Conservation (phyloP, 1,139 yeast species). For the Entelexis paramagnoliae region DNA sequence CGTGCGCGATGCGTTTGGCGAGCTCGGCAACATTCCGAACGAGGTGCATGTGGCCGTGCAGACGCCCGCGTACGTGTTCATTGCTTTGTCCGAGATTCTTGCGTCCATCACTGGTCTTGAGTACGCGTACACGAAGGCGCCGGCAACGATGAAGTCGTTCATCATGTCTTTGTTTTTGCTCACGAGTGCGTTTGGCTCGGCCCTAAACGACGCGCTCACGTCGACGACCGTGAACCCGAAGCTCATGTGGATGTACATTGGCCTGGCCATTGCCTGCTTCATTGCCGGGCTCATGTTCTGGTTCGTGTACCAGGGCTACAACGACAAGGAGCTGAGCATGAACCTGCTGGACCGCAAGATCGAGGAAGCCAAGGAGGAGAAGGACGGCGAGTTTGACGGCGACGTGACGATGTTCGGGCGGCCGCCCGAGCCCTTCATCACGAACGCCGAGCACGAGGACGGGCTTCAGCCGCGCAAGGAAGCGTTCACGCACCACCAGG, state of each 20-base stretch:
- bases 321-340: slow-evolving; percentile 29
- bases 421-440: slow-evolving; percentile 5
- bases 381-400: neutral
- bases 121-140: slow-evolving; percentile 63
- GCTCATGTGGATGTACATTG: slow-evolving; percentile 56
- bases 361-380: slow-evolving; percentile 11
- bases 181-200: slow-evolving; percentile 58
- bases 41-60: slow-evolving; percentile 52
- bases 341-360: slow-evolving; percentile 11
- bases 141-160: slow-evolving; percentile 53
- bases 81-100: slow-evolving; percentile 54
- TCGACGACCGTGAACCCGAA: slow-evolving; percentile 58
- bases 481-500: slow-evolving; percentile 2
- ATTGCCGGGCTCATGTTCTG: slow-evolving; percentile 55
- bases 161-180: slow-evolving; percentile 53
- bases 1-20: slow-evolving; percentile 6
- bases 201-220: slow-evolving; percentile 61
- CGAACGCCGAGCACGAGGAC: neutral
- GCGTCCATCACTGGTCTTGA: slow-evolving; percentile 60
- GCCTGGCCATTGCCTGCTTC: slow-evolving; percentile 50
- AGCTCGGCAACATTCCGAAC: slow-evolving; percentile 28
- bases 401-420: neutral
- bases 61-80: slow-evolving; percentile 52
- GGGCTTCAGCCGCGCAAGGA: slow-evolving; percentile 3
- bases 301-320: slow-evolving; percentile 52